Base-by-base conservation (phyloP, 2,329 filamentous ascomycete genomes). In the Verticillium nubilum region DNA sequence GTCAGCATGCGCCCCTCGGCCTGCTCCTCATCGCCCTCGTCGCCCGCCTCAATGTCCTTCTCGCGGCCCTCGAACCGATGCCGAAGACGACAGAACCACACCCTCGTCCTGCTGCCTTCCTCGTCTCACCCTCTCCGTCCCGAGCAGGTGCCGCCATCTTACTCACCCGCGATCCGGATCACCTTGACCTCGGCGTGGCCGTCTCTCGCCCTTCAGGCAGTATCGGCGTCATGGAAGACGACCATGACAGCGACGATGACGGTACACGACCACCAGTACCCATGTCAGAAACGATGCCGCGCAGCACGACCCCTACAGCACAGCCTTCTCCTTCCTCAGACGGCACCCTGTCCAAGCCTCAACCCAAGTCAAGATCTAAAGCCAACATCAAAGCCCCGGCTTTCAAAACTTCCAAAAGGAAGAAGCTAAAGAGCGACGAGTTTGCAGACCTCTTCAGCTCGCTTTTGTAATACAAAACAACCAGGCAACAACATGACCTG, bases 371-470 rank as follows among this genome's bases (percentile, higher is more conserved):
- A 37, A 13, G 31, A 9, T 12, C 13, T 17, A 54, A 47, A 47
- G 54, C 53, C 54, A 71, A 61, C 63, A 67, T 65, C 52, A 69
- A 68, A 59, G 70, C 74, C 62, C 19, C 7, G n/a, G n/a, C 19
- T 9, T 47, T 72, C 64, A 80, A 78, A 66, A 3, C 37, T 6
- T 61, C 63, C 19, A 68, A 68, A 60, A 75, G 78, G 59, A 77
- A 73, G 61, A 81, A 80, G 59, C 83, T 77, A 64, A 82, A 77
- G 37, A 77, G 78, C 5, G 85, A 92, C 69, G 88, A 84, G 50
- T 89, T 94, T 59, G 90, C 92, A 62, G 86, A 87, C 68, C 73
- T 94, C 26, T 95, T 95, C 68, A 81, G 80, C 57, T 82, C 82
- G 10, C 72, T 91, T n/a, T n/a, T 47, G 37, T 47, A 47, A n/a